phyloP scores from a whole-genome alignment of 805 yeast species.

The Teunomyces kruisii region DNA sequence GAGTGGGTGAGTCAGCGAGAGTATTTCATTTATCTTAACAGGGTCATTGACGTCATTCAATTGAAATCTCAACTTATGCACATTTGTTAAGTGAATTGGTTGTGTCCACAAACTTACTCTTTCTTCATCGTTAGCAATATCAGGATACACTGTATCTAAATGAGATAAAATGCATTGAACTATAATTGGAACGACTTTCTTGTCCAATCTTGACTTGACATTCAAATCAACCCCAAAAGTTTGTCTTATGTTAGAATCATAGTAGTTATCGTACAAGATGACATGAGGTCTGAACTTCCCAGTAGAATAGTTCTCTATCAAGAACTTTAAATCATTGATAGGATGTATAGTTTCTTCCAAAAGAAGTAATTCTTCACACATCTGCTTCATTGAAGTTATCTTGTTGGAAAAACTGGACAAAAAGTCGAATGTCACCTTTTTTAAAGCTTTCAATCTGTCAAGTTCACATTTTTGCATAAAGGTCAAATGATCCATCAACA shows the following conservation, averaged over 20 bases:
- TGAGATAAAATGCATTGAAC: constrained; percentile 62
- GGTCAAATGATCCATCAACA: constrained; percentile 65
- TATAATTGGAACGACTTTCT: constrained; percentile 68
- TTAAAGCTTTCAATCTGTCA: constrained; percentile 73
- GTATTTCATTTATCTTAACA: constrained; percentile 30
- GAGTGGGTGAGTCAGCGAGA: constrained; percentile 48
- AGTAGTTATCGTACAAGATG: constrained; percentile 75
- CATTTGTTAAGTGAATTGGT: constrained; percentile 58
- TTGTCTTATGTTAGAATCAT: constrained; percentile 63
- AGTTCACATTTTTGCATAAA: constrained; percentile 83
- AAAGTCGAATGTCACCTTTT: constrained; percentile 73
- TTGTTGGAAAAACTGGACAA: constrained; percentile 64
- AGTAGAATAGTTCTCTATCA: constrained; percentile 67
- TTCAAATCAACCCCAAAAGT: constrained; percentile 80
- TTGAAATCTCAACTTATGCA: constrained; percentile 60
- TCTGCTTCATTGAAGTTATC: constrained; percentile 54
- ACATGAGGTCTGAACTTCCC: constrained; percentile 77
- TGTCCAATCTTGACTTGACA: constrained; percentile 67
- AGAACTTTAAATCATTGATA: constrained; percentile 59
- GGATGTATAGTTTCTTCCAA: constrained; percentile 76
- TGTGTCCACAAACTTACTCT: constrained; percentile 68
- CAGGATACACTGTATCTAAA: constrained; percentile 72
- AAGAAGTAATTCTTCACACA: constrained; percentile 60
- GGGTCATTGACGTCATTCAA: constrained; percentile 42
- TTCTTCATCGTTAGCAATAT: constrained; percentile 63